Conservation (phyloP, 2,329 filamentous ascomycete genomes). For the Cladosporium sp. region DNA sequence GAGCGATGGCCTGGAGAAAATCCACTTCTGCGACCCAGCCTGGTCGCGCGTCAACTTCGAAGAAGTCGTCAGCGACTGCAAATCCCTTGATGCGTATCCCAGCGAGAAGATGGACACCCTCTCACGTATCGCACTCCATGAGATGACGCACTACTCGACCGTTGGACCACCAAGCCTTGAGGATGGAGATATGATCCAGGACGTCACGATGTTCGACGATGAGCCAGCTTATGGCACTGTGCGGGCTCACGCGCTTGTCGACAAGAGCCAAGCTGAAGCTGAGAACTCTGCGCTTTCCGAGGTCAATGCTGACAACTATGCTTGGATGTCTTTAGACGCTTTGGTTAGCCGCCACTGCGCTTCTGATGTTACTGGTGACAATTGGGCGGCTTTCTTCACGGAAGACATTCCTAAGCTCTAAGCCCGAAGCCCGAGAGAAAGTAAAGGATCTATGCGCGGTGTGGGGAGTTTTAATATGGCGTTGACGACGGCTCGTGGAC, state of each 20-base stretch:
- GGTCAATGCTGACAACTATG: conserved; percentile 20
- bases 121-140: conserved; percentile 18
- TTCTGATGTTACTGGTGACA: neutral
- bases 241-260: conserved; percentile 17
- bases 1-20: conserved; percentile 17
- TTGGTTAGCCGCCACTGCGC: neutral
- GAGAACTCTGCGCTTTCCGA: conserved; percentile 9
- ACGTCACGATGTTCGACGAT: neutral
- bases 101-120: conserved; percentile 19
- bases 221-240: conserved; percentile 14
- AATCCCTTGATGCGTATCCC: conserved; percentile 14
- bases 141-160: conserved; percentile 19
- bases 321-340: conserved; percentile 17
- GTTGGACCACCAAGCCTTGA: conserved; percentile 15
- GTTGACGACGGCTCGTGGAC: too few relatives aligned
- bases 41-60: conserved; percentile 5
- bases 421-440: too few relatives aligned
- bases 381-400: conserved; percentile 6
- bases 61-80: conserved; percentile 11
- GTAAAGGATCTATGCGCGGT: too few relatives aligned
- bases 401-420: neutral
- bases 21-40: conserved; percentile 18
- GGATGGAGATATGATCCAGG: conserved; percentile 11
- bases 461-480: too few relatives aligned
- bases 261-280: neutral